These are phyloP conservation scores for Westerdykella aurantiaca DNA, from an alignment of 2,329 filamentous ascomycete species.

Conservation along the genomic window DNA sequence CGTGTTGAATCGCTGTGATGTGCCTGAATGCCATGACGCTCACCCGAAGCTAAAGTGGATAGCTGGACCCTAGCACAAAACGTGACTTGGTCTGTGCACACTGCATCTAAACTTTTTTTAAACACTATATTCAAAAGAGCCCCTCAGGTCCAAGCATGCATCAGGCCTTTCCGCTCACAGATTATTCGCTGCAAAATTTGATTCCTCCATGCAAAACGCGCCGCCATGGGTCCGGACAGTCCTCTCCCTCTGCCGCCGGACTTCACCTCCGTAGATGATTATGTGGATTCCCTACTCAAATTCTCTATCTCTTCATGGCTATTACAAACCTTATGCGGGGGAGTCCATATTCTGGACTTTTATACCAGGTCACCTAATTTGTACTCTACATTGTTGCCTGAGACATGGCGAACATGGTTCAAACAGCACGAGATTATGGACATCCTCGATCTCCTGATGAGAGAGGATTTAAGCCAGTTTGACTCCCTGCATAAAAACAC, in stretches of 20 bases:
- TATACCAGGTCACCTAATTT: constrained; percentile 80
- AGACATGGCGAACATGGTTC: constrained; percentile 79
- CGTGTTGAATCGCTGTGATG: constrained; percentile 1
- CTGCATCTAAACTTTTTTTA: background rate
- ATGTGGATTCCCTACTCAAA: constrained; percentile 68
- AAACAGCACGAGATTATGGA: constrained; percentile 63
- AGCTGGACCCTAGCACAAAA: constrained; percentile 2
- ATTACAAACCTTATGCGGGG: constrained; percentile 86
- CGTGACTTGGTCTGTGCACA: background rate
- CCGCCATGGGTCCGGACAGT: constrained; percentile 43
- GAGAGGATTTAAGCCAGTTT: constrained; percentile 59
- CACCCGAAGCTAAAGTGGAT: background rate
- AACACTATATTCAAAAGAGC: background rate
- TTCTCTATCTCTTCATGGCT: constrained; percentile 70
- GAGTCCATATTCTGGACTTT: constrained; percentile 96
- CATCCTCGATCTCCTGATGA: constrained; percentile 73
- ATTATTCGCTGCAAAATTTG: background rate
- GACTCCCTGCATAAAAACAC: constrained; percentile 5
- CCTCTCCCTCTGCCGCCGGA: constrained; percentile 63
- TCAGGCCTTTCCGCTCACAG: background rate
- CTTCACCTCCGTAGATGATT: constrained; percentile 68
- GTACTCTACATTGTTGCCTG: constrained; percentile 69
- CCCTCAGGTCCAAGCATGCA: too few species aligned
- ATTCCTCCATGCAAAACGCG: background rate
- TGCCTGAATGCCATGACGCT: background rate